Evolutionary conservation across 805 yeast species (phyloP).

Genomic region (Nakazawaea laoshanensis): DNA sequence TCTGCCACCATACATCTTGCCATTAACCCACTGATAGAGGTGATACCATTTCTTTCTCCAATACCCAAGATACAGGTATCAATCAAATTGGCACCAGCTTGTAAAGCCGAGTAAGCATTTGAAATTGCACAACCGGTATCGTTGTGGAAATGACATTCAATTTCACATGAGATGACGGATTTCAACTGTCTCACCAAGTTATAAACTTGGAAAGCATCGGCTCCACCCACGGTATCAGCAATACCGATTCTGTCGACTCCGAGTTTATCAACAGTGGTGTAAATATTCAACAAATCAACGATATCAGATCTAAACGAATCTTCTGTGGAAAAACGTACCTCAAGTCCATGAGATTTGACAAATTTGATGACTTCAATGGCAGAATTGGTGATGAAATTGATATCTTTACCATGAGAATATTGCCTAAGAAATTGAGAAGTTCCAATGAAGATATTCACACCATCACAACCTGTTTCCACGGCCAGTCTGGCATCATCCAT

Average conservation of each 20-base stretch:
- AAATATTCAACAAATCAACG: conserved; percentile 49
- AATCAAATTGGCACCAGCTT: conserved; percentile 52
- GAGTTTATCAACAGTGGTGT: conserved; percentile 52
- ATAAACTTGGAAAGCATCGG: conserved; percentile 55
- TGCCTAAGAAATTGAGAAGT: conserved; percentile 50
- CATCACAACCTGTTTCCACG: conserved; percentile 55
- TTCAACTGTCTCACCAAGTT: conserved; percentile 50
- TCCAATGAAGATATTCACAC: conserved; percentile 54
- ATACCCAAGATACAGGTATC: conserved; percentile 54
- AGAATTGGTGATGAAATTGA: conserved; percentile 47
- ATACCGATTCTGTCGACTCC: conserved; percentile 58
- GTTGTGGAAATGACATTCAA: conserved; percentile 55
- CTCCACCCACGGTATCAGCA: conserved; percentile 59
- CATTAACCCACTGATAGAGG: conserved; percentile 55
- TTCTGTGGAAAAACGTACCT: conserved; percentile 50
- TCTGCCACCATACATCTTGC: conserved; percentile 58
- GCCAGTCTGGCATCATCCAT: conserved; percentile 56
- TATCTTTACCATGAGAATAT: conserved; percentile 53
- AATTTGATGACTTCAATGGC: conserved; percentile 54
- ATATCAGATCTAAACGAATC: conserved; percentile 55
- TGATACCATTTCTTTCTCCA: conserved; percentile 58
- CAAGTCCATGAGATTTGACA: conserved; percentile 52
- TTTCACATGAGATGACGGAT: conserved; percentile 49
- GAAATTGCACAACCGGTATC: conserved; percentile 61
- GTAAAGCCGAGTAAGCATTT: conserved; percentile 54